Evolutionary conservation across 2,329 filamentous ascomycete genomes (phyloP), one percentile per base, ranked within the genome.

Genomic region (Trichoderma endophyticum): DNA sequence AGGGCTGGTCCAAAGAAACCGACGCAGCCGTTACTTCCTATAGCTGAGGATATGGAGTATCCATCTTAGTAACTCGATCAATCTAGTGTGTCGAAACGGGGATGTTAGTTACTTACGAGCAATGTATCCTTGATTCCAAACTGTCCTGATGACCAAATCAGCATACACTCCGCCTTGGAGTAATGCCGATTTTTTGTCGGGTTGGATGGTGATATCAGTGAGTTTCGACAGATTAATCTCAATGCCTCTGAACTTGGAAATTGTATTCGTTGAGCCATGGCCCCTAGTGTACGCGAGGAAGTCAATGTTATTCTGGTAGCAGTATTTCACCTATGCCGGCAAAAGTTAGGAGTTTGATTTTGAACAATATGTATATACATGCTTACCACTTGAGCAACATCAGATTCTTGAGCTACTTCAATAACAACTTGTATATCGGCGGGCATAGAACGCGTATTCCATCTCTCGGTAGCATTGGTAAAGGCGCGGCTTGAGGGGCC

Each of bases 1-100:
- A 81, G 77, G 0, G 70, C 77, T 4, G 78, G 77, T 1, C 78
- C 79, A 28, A 79, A 74, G 39, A 80, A 73, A 24, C 79, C 78
- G 1, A 80, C 79, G 51, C 69, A 71, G 6, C 60, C 69, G 48
- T 54, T 56, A 24, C 48, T 57, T 9, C 59, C 69, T 1, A 61
- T 71, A 26, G 60, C 69, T 71, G 8, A 15, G 11, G 15, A 14
- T 1, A 8, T 4, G 9, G 15, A n/a, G 2, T 30, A 11, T 18
- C 12, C 18, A 11, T 24, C 11, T 66, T 43, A 57, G 32, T 15
- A 39, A n/a, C 6, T 54, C 2, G 12, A 30, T 36, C 5, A 2
- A 7, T 34, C 1, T 5, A 2, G 3, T 11, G 1, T 18, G 2
- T 1, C 14, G 0, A 21, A 24, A 21, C 6, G 3, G 5, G 21